Percentiles rank a stretch among this genome's conserved stretches.
Evolutionary conservation across 2,329 filamentous ascomycete genomes (phyloP).

Genomic region (Thielaviopsis cerberus): DNA sequence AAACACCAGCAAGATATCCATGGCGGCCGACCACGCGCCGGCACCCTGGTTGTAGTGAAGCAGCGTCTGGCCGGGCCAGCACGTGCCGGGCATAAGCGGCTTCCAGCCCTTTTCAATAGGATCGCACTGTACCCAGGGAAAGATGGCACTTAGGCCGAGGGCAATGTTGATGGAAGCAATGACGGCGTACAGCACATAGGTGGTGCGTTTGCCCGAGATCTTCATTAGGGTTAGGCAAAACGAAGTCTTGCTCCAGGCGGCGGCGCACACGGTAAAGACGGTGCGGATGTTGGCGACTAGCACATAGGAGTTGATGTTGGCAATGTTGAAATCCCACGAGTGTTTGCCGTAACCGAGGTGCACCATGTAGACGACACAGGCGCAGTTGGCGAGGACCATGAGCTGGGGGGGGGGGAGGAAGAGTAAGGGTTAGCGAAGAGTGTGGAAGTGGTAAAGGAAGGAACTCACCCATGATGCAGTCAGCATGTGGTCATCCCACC

Average conservation of each 20-base stretch:
- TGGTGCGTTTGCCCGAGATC: neutral
- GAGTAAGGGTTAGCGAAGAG: no score
- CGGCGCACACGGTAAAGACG: neutral
- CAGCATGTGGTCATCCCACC: constrained; percentile 22
- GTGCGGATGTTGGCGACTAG: neutral
- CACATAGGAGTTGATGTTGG: neutral
- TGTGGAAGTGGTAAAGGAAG: neutral
- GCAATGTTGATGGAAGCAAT: constrained; percentile 15
- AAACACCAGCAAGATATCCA: constrained; percentile 14
- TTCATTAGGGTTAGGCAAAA: neutral
- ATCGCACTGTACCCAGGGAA: constrained; percentile 16
- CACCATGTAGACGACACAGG: neutral
- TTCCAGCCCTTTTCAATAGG: constrained; percentile 16
- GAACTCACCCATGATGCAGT: constrained; percentile 17
- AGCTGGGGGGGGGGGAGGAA: neutral
- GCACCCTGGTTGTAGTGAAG: constrained; percentile 6
- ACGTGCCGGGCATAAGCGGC: constrained; percentile 13
- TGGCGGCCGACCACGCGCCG: constrained; percentile 12
- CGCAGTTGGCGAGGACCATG: neutral
- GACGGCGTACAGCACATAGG: constrained; percentile 9
- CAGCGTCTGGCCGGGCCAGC: constrained; percentile 13
- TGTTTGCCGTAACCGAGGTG: neutral
- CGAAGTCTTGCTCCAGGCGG: neutral
- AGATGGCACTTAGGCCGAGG: constrained; percentile 13
- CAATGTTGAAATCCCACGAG: neutral